Conservation (phyloP, 192 early-diverging fungal genomes). For the Entomortierella lignicola region DNA sequence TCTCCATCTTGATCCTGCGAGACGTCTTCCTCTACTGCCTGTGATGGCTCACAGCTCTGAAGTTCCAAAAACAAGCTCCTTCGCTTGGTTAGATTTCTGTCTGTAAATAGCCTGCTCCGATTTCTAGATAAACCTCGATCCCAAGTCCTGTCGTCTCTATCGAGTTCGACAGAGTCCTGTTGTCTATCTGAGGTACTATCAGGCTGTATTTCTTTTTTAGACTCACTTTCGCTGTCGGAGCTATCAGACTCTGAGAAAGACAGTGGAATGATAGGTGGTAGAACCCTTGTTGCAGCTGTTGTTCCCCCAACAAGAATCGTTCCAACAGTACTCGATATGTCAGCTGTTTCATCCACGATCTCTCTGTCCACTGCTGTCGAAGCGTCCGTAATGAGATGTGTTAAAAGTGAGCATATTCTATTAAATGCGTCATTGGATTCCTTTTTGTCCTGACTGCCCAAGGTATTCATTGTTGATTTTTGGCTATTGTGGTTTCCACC, state of each 20-base stretch:
- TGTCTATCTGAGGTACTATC: not conserved
- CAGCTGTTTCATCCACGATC: not conserved
- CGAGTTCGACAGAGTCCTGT: not conserved
- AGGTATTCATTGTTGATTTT: not conserved
- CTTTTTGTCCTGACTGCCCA: not conserved
- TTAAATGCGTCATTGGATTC: slow-evolving; percentile 40
- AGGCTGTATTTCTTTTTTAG: not conserved
- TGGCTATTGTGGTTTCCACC: not conserved
- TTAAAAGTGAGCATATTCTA: slow-evolving; percentile 37
- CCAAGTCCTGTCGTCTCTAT: slow-evolving; percentile 4
- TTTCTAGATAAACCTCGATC: not conserved
- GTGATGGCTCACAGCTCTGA: slow-evolving; percentile 3
- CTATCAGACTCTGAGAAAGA: not conserved
- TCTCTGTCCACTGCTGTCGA: slow-evolving; percentile 35
- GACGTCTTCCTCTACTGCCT: not conserved
- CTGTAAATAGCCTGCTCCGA: not conserved
- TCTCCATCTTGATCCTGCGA: not conserved
- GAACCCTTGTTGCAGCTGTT: not conserved
- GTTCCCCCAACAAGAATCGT: too few relatives aligned
- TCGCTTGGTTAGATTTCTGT: slow-evolving; percentile 7
- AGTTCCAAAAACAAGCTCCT: slow-evolving; percentile 38
- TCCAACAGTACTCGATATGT: too few relatives aligned
- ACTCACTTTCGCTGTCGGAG: not conserved
- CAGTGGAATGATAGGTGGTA: not conserved
- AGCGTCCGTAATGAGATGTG: slow-evolving; percentile 45